Base-by-base conservation (phyloP, 768 basidiomycete species). In the Termitomyces eurrhizus region DNA sequence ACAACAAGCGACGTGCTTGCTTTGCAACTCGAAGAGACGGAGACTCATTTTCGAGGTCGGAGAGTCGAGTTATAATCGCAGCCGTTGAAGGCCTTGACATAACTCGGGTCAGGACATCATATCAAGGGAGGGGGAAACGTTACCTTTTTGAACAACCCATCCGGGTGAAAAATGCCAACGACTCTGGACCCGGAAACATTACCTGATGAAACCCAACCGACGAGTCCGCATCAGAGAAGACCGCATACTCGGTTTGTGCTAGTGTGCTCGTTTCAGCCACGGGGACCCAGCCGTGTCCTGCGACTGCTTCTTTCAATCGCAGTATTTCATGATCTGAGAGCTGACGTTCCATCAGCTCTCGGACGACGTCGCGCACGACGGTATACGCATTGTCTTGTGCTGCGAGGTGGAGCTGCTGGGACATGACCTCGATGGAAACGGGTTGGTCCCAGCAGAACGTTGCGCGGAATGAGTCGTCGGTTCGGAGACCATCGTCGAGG, bases 81-180 rank as follows among this genome's bases (percentile, higher is more conserved):
- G 59, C 50, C 1, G 67, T 65, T 0, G 73, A 70, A 1, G 78
- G 77, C 14, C 78, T 78, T 56, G 18, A 1, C 29, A 29, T 12
- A 37, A 46, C 62, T 42, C 13, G 39, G 41, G 13, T 18, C 39
- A 32, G 52, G 41, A 12, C 18, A 24, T 8, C 8, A 14, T 24
- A 57, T 37, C 12, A 14, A 18, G 26, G 45, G 3, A 36, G 3
- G 0, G 32, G 39, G 24, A 4, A 59, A 26, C 16, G 21, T n/a
- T 61, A 80, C 80, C 64, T 68, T 24, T 79, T 70, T 0, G 66
- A 63, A 63, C 80, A 80, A 21, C 79, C 80, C 71, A 80, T 72
- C 3, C 60, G 55, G 14, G 44, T 58, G 39, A 80, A 66, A 60
- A 77, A 70, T 0, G 42, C 45, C 41, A 58, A 36, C 8, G 68